Base-by-base conservation (phyloP, 305 asterid genomes). In the Fraxinus latifolia region DNA sequence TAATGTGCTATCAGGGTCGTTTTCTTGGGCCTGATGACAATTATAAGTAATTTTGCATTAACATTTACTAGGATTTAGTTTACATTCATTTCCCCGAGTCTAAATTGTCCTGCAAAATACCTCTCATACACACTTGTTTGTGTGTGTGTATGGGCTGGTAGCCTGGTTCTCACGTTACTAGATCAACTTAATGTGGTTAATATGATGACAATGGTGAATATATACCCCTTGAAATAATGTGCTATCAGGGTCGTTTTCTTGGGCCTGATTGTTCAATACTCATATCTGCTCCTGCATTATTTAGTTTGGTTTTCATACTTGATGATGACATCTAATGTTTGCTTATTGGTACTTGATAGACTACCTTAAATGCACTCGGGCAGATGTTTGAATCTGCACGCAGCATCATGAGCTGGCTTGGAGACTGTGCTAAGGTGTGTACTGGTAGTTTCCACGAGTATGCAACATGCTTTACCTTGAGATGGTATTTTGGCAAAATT, bases 301-400 rank as follows among this genome's bases (percentile, higher is more conserved):
- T 70, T 75, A 33, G 79, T 73, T 62, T 15, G 44, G 23, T 76
- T 25, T 74, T 58, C 72, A 67, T 78, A 37, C 19, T 65, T 82
- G 73, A 44, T 32, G 74, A 58, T 68, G 70, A 83, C 9, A 75
- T 34, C 74, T 83, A 68, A 65, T 37, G 77, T 79, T 42, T 86
- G 79, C 67, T 31, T 82, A 7, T 86, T 87, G 80, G 14, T 82
- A 55, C 78, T 86, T 77, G 74, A 80, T 82, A 93, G 98, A 87
- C 88, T 86, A 93, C 97, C 37, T 89, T 93, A 84, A 89, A 92
- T 79, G 98, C 98, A 79, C 83, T 93, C 11, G 98, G 92, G 58
- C 89, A 90, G 86, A 93, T 93, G 97, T 93, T 93, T 84, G 93
- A 91, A 87, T 93, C 93, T 86, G 97, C 98, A 71, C 89, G 93